Conservation (phyloP, 2,329 filamentous ascomycete genomes). For the Calonectria naviculata region DNA sequence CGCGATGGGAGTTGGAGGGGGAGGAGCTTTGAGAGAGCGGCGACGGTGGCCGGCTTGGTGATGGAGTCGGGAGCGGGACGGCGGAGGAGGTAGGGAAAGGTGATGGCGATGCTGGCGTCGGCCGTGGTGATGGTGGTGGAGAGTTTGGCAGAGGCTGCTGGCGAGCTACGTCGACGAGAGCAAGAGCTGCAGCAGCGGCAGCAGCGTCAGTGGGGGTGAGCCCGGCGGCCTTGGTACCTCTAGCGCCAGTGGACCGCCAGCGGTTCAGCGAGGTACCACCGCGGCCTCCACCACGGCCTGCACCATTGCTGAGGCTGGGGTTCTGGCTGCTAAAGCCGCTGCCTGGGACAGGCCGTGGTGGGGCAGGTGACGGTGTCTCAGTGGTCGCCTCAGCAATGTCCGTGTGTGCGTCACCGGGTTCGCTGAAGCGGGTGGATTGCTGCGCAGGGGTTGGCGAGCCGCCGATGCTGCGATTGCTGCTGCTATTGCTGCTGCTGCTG, state of each 20-base stretch:
- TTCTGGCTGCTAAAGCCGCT: not conserved
- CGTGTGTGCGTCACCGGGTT: constrained; percentile 14
- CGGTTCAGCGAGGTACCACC: constrained; percentile 9
- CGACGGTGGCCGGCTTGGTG: constrained; percentile 44
- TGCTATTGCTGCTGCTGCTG: constrained; percentile 7
- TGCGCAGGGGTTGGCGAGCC: constrained; percentile 34
- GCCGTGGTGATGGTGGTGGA: constrained; percentile 51
- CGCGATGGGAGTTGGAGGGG: constrained; percentile 34
- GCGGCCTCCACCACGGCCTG: not conserved
- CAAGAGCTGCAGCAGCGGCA: constrained; percentile 36
- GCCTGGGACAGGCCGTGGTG: constrained; percentile 29
- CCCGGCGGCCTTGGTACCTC: constrained; percentile 7
- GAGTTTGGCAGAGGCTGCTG: constrained; percentile 55
- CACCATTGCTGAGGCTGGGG: not conserved
- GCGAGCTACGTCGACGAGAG: constrained; percentile 49
- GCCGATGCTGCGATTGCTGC: constrained; percentile 27
- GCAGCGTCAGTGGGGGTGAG: constrained; percentile 11
- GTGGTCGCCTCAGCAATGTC: constrained; percentile 31
- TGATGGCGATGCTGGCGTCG: constrained; percentile 45
- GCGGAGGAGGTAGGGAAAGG: constrained; percentile 43
- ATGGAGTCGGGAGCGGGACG: constrained; percentile 45
- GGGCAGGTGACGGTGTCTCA: constrained; percentile 48
- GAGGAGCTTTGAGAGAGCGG: constrained; percentile 40
- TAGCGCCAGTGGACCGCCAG: not conserved
- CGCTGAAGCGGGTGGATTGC: constrained; percentile 6